phyloP scores from a whole-genome alignment of 805 yeast genomes.

The Yamadazyma sp. region DNA sequence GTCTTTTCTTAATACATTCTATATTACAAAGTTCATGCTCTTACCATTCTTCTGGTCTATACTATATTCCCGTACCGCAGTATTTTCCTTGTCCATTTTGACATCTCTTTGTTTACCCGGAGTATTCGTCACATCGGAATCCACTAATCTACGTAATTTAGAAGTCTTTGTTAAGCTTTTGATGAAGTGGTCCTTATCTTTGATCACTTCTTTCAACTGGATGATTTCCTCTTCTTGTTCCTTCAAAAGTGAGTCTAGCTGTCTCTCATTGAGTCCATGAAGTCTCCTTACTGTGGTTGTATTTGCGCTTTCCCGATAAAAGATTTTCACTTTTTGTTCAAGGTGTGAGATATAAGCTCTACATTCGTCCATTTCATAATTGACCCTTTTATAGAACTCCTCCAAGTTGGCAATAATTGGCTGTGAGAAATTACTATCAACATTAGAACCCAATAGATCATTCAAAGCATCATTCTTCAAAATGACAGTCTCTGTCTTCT shows the following conservation, averaged over 20 bases:
- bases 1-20: constrained; percentile 1
- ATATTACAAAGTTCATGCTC: constrained; percentile 15
- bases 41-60: constrained; percentile 12
- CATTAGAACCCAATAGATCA: constrained; percentile 50
- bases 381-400: constrained; percentile 47
- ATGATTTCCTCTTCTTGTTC: constrained; percentile 69
- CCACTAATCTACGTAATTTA: constrained; percentile 51
- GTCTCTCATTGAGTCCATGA: constrained; percentile 16
- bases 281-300: background rate
- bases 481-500: constrained; percentile 54
- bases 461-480: constrained; percentile 60
- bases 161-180: constrained; percentile 68
- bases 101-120: constrained; percentile 5
- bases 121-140: constrained; percentile 25
- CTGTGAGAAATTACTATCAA: constrained; percentile 37
- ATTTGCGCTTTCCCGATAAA: constrained; percentile 20
- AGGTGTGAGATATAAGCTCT: constrained; percentile 59
- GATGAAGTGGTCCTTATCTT: constrained; percentile 78
- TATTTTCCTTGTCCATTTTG: constrained; percentile 11
- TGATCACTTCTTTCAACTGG: constrained; percentile 59
- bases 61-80: constrained; percentile 11
- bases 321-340: constrained; percentile 50
- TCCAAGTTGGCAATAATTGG: constrained; percentile 47
- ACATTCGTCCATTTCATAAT: constrained; percentile 56
- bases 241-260: constrained; percentile 37